Conservation (phyloP, 305 asterid species). For the Petunia hybrid region DNA sequence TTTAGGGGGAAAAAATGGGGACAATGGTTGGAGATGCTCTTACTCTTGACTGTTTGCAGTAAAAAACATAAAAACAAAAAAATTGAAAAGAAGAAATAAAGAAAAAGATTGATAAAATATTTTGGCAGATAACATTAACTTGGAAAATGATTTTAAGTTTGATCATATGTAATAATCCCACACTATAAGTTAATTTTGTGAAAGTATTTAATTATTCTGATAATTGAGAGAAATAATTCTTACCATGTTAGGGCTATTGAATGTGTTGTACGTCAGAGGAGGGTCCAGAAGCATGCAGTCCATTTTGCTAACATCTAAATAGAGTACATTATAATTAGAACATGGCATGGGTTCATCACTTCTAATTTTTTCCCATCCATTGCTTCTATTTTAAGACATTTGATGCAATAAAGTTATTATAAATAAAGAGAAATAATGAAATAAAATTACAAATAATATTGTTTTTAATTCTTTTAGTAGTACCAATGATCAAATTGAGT, state of each 20-base stretch:
- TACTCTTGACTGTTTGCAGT: no score
- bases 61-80: background rate
- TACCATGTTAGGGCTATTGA: background rate
- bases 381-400: slow-evolving; percentile 17
- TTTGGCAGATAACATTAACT: background rate
- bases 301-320: background rate
- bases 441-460: background rate
- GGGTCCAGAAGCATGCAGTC: background rate
- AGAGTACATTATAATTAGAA: background rate
- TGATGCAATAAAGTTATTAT: background rate
- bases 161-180: background rate
- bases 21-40: no score
- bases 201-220: background rate
- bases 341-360: background rate
- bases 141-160: background rate
- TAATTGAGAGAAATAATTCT: background rate
- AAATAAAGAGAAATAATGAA: background rate
- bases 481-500: no score
- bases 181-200: background rate
- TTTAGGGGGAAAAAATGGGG: no score
- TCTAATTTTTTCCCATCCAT: background rate
- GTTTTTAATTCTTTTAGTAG: no score
- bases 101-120: background rate
- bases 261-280: background rate
- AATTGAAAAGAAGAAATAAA: background rate